A percentile compares a stretch with the other conserved stretches of the same genome.
Evolutionary conservation across 768 basidiomycete species (phyloP).

Genomic region (Lactarius indigo): DNA sequence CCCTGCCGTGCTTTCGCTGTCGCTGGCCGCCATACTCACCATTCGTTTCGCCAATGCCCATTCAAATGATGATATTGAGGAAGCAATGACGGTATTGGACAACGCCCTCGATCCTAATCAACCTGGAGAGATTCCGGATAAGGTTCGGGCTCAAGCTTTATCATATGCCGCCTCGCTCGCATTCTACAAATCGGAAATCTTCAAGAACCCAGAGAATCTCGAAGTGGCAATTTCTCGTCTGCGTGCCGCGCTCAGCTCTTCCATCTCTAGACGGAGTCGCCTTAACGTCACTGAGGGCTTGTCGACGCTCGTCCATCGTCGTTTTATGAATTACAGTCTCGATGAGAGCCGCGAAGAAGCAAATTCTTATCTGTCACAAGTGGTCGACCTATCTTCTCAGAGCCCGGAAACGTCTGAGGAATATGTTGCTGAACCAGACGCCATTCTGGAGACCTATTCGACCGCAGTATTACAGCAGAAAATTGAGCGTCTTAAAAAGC

Average conservation of each 20-base stretch:
- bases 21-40: neutral
- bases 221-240: neutral
- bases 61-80: neutral
- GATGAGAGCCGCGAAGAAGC: neutral
- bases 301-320: too few species aligned
- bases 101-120: neutral
- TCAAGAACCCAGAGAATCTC: neutral
- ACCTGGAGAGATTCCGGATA: neutral
- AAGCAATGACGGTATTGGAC: neutral
- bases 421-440: neutral
- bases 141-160: too few species aligned
- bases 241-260: neutral
- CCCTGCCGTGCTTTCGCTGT: neutral
- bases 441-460: neutral
- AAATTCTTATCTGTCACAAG: neutral
- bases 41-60: neutral
- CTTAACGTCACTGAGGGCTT: neutral
- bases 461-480: neutral
- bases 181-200: neutral
- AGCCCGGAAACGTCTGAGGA: neutral
- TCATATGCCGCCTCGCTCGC: neutral
- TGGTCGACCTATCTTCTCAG: neutral
- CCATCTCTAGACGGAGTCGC: neutral
- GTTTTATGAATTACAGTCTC: too few species aligned
- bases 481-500: neutral